Base-by-base conservation (phyloP, 2,329 filamentous ascomycete genomes). In the Penicillium sp. region DNA sequence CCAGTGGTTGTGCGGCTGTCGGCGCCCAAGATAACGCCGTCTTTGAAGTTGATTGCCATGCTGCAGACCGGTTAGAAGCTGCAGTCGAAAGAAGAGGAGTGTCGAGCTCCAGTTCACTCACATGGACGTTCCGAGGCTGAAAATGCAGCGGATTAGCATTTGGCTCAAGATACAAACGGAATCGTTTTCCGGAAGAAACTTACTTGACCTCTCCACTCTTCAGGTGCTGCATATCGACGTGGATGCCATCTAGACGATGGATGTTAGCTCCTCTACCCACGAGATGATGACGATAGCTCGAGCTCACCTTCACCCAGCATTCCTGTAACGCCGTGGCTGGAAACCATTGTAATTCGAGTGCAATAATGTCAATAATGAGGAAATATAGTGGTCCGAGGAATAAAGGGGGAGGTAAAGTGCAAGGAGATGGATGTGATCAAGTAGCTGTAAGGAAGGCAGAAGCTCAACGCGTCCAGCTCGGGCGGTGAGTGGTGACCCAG, bases 181-280 rank as follows among this genome's bases (percentile, higher is more conserved):
- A 42, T 47, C 23, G 16, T 2, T n/a, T 42, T 42, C 26, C 24
- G 28, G 21, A 18, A 18, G 34, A 16, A 58, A 79, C 90, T 78
- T 80, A 96, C 91, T 99, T 99, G 73, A 99, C 93, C 80, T 99
- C 94, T 58, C 94, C 94, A 77, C 91, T 94, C 86, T 99, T 99
- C 75, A 99, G 80, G 70, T 94, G 88, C 70, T 97, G 90, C 94
- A 99, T 99, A 72, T 99, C 94, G 66, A 99, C 82, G 75, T 99
- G 94, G 73, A 99, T 97, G 73, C 94, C 94, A 92, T 99, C 94
- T 97, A 68, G 15, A 44, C 33, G 50, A 47, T 52, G 42, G 54
- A 43, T 54, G 58, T 55, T 64, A 64, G 56, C 47, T 55, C 44
- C 42, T 49, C 28, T 45, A 45, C 43, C 24, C 36, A 33, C 39